phyloP scores from a whole-genome alignment of 768 basidiomycete genomes.

The Rickenella mellea region DNA sequence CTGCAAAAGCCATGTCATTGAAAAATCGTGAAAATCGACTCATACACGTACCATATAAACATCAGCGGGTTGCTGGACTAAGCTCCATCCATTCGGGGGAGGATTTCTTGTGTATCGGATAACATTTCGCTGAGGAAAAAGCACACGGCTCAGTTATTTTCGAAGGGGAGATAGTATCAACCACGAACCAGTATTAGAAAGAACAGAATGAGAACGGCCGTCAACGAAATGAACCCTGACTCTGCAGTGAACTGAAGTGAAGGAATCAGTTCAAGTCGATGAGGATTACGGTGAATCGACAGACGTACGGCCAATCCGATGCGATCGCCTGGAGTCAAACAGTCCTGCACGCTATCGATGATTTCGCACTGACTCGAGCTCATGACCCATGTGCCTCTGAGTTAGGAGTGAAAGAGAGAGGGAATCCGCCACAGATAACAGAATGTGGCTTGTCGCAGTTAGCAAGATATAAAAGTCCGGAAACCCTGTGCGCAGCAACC shows the following conservation, averaged over 20 bases:
- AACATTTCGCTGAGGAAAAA: conserved; percentile 16
- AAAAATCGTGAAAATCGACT: conserved; percentile 1
- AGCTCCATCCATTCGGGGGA: conserved; percentile 10
- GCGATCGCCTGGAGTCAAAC: conserved; percentile 23
- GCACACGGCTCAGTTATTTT: not conserved
- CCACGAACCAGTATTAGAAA: conserved; percentile 20
- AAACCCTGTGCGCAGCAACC: too few species aligned
- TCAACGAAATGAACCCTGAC: conserved; percentile 24
- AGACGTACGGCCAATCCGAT: conserved; percentile 25
- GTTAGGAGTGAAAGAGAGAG: too few species aligned
- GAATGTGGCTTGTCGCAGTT: too few species aligned
- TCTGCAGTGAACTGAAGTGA: conserved; percentile 22
- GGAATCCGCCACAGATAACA: too few species aligned
- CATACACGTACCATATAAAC: conserved; percentile 29
- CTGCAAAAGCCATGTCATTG: conserved; percentile 8
- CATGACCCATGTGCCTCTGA: too few species aligned
- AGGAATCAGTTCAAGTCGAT: not conserved
- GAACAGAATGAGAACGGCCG: conserved; percentile 24
- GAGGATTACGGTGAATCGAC: not conserved
- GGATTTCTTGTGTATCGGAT: conserved; percentile 15
- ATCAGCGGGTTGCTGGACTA: conserved; percentile 29
- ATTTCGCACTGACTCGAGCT: too few species aligned
- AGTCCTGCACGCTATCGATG: too few species aligned
- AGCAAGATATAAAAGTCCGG: too few species aligned
- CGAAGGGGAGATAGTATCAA: not conserved